Evolutionary conservation across 164 flowering plant species (phyloP), one percentile per base, ranked within the genome.

Genomic region (Santalum album): DNA sequence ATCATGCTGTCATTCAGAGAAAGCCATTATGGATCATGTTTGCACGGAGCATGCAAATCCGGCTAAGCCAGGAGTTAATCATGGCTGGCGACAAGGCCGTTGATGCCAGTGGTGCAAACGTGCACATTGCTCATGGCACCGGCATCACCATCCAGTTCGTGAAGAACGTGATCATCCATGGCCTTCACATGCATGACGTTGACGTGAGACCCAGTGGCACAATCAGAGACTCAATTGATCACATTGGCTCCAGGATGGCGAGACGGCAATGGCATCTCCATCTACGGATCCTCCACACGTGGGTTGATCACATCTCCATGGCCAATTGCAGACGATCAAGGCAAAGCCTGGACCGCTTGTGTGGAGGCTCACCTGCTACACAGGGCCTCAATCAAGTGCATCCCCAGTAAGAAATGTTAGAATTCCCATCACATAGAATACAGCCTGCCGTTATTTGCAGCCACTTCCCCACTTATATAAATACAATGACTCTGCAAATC

Each of bases 241-340:
- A 82, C 51, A 2, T 49, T 22, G 85, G 88, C 0, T 0, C 54
- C 12, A 55, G 88, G 25, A 65, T 73, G 0, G 1, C 1, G 0
- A 60, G 88, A 82, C 34, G 85, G 88, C 9, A 84, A 82, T 47
- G 87, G 79, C 14, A 71, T 81, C 23, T 56, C 73, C 34, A 64
- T 81, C 32, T 81, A 67, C 32, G 84, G 78, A 1, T 48, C 87
- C 0, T 11, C 66, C 9, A 77, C 45, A 16, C 78, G n/a, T 81
- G 87, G 87, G 36, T 81, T 1, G 87, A 81, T 46, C 87, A 81
- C 63, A 21, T 76, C 15, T 76, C 87, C 19, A 74, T 81, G 83
- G 47, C 54, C 0, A 50, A 51, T 3, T 69, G 80, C 59, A 17
- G 16, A 58, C 66, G 61, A 68, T 81, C 46, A 55, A 47, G 20